Evolutionary conservation across 2,329 filamentous ascomycete genomes (phyloP).

Genomic region (Cadophora luteo-olivacea): DNA sequence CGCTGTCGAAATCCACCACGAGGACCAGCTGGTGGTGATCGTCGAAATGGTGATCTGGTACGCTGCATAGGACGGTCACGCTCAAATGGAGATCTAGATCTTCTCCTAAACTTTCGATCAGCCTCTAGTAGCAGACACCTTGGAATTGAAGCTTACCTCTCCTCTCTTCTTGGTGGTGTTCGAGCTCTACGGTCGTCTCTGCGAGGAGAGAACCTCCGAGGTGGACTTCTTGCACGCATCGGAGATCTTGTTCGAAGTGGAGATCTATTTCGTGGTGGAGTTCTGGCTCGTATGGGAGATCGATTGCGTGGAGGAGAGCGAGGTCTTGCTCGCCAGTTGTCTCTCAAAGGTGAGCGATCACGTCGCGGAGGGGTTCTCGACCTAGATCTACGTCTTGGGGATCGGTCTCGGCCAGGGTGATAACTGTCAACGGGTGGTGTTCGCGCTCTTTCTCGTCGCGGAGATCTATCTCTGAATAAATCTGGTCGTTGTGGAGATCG

Average conservation of each 20-base stretch:
- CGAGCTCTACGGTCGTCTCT: constrained; percentile 48
- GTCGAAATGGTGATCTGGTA: constrained; percentile 43
- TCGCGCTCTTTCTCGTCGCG: constrained; percentile 36
- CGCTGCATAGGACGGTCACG: constrained; percentile 40
- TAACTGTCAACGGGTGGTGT: constrained; percentile 41
- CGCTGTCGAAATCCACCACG: constrained; percentile 45
- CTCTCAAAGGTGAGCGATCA: constrained; percentile 42
- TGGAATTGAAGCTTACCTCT: constrained; percentile 33
- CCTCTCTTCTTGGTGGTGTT: constrained; percentile 46
- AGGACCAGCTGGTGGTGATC: constrained; percentile 47
- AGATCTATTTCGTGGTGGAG: constrained; percentile 38
- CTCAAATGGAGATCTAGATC: constrained; percentile 46
- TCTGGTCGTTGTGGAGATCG: constrained; percentile 39
- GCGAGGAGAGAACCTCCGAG: constrained; percentile 45
- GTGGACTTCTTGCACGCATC: constrained; percentile 41
- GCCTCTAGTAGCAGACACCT: neutral
- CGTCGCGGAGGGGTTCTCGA: constrained; percentile 39
- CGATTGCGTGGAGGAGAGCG: constrained; percentile 40
- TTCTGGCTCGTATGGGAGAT: constrained; percentile 39
- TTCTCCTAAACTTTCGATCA: constrained; percentile 37
- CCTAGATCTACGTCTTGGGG: constrained; percentile 43
- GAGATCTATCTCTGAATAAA: constrained; percentile 35
- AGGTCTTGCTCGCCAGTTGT: constrained; percentile 40
- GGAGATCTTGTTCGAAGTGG: constrained; percentile 45
- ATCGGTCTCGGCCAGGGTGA: constrained; percentile 41